A percentile compares a stretch with the other conserved stretches of the same genome.
phyloP scores from a whole-genome alignment of 1,284 basidiomycete genomes.

The Ganoderma leucocontextum region DNA sequence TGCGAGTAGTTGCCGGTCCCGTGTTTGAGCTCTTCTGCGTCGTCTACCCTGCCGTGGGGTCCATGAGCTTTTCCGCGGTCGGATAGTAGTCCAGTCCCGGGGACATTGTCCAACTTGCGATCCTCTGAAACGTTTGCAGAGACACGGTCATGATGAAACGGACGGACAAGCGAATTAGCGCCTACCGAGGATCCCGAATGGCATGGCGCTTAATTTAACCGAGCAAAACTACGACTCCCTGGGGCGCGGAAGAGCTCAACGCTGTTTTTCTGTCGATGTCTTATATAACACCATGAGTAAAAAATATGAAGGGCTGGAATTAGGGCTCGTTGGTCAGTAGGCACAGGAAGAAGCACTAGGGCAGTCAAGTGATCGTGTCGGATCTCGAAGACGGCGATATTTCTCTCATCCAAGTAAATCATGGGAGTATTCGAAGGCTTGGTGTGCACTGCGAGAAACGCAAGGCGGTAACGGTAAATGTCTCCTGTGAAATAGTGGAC shows the following conservation, averaged over 20 bases:
- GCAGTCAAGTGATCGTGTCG: constrained; percentile 6
- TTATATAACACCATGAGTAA: background rate
- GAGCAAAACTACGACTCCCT: background rate
- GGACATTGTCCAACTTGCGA: too few species aligned
- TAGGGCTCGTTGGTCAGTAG: background rate
- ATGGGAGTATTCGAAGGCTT: background rate
- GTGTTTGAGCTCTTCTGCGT: constrained; percentile 46
- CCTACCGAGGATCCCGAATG: constrained; percentile 51
- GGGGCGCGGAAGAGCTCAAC: background rate
- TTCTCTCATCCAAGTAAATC: constrained; percentile 11
- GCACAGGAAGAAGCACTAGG: background rate
- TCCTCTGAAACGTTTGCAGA: constrained; percentile 36
- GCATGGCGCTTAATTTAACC: constrained; percentile 37
- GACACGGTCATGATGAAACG: background rate
- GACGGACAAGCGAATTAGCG: background rate
- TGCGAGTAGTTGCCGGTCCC: constrained; percentile 50
- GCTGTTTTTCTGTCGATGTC: too few species aligned
- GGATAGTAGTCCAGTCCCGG: constrained; percentile 52
- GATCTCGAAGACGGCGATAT: background rate
- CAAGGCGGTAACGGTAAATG: background rate
- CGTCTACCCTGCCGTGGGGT: constrained; percentile 45
- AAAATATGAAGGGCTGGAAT: too few species aligned
- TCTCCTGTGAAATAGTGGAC: background rate
- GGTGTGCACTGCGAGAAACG: background rate
- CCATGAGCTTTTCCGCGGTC: constrained; percentile 48